phyloP scores from a whole-genome alignment of 441 rosid genomes.

The Arabidopsis hybrid region DNA sequence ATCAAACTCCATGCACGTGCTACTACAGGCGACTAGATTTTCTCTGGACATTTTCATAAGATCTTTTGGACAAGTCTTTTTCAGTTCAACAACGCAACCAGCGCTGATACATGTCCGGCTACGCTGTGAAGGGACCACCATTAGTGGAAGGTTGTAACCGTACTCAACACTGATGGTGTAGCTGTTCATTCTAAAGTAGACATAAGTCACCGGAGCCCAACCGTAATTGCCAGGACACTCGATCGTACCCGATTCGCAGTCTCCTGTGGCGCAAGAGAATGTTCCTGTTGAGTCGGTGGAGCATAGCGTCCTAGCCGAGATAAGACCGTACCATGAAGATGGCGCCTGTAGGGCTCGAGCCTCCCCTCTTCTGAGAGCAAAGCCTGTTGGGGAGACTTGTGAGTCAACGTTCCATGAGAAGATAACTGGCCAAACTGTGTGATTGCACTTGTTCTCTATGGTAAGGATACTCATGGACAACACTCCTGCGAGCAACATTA shows the following conservation, averaged over 20 bases:
- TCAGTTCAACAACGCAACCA: slow-evolving; percentile 46
- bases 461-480: neutral
- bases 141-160: slow-evolving; percentile 6
- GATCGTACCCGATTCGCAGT: slow-evolving; percentile 45
- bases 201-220: neutral
- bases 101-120: slow-evolving; percentile 30
- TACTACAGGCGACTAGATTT: slow-evolving; percentile 46
- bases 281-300: slow-evolving; percentile 21
- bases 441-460: slow-evolving; percentile 16
- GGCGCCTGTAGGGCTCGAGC: slow-evolving; percentile 16
- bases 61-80: slow-evolving; percentile 47
- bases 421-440: slow-evolving; percentile 19
- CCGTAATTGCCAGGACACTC: neutral
- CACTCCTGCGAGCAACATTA: neutral
- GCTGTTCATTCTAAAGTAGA: neutral
- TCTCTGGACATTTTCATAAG: slow-evolving; percentile 30
- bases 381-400: slow-evolving; percentile 28
- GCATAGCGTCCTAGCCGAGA: slow-evolving; percentile 52
- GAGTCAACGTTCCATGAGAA: neutral
- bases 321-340: slow-evolving; percentile 37
- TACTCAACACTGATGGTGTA: neutral
- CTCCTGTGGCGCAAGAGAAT: slow-evolving; percentile 45
- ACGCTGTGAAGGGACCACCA: neutral
- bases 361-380: slow-evolving; percentile 21
- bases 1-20: slow-evolving; percentile 44